Evolutionary conservation across 352 stramenopile genomes (phyloP).

Genomic region (Pythium aristosporum): DNA sequence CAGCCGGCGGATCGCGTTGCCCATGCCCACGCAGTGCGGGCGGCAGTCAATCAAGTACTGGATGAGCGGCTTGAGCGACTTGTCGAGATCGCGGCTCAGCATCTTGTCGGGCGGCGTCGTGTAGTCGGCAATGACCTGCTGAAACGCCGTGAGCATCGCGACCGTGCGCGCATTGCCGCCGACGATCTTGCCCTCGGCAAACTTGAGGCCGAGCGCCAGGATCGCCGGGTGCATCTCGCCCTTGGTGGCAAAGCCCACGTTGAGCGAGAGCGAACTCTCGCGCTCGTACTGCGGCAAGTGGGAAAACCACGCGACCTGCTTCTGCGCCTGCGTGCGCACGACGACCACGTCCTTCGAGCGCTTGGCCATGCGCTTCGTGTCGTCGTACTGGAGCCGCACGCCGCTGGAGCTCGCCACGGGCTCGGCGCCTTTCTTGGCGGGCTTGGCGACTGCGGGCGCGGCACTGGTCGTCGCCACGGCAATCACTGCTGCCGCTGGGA

Average conservation of each 20-base stretch:
- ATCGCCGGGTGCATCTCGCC: constrained; percentile 88
- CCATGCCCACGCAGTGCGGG: constrained; percentile 94
- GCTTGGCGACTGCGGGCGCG: constrained; percentile 27
- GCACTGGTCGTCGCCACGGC: not conserved
- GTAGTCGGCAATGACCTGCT: constrained; percentile 91
- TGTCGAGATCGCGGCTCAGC: constrained; percentile 84
- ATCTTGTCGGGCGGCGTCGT: constrained; percentile 71
- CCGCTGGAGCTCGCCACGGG: constrained; percentile 37
- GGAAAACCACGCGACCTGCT: constrained; percentile 82
- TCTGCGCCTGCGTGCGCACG: constrained; percentile 72
- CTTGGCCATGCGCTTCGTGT: constrained; percentile 75
- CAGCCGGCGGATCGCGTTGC: constrained; percentile 92
- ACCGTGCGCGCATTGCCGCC: constrained; percentile 91
- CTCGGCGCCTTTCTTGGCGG: constrained; percentile 39
- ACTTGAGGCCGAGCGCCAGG: constrained; percentile 89
- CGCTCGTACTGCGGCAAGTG: constrained; percentile 85
- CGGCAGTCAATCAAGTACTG: constrained; percentile 95
- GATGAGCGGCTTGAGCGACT: constrained; percentile 91
- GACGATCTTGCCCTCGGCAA: constrained; percentile 86
- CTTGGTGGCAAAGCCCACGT: constrained; percentile 68
- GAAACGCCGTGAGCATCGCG: constrained; percentile 94
- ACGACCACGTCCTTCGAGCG: constrained; percentile 71
- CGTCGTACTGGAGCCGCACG: constrained; percentile 71
- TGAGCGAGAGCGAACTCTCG: constrained; percentile 72
- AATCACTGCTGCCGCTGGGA: not conserved